These are phyloP conservation scores for Solanum pennellii DNA, from an alignment of 257 asterid species.

Conservation along the genomic window DNA sequence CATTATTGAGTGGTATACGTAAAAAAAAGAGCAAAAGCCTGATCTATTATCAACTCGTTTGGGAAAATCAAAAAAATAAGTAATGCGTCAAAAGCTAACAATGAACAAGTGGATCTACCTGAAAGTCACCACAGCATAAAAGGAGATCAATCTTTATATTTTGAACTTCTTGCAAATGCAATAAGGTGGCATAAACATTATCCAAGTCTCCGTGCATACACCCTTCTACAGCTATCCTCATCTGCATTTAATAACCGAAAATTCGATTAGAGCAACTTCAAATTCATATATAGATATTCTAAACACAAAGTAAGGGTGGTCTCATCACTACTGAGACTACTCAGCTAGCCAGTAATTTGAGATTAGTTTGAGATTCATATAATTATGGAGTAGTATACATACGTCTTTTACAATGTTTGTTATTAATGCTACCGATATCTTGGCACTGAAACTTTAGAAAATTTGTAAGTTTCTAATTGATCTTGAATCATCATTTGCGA, in stretches of 20 bases:
- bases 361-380: too few relatives aligned
- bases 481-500: too few relatives aligned
- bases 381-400: too few relatives aligned
- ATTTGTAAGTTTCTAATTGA: too few relatives aligned
- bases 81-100: background rate
- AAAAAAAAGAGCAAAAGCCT: background rate
- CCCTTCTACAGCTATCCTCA: slow-evolving; percentile 96
- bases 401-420: too few relatives aligned
- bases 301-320: background rate
- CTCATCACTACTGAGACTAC: background rate
- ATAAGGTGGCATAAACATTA: slow-evolving; percentile 65
- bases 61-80: background rate
- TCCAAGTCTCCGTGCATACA: slow-evolving; percentile 98
- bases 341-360: background rate
- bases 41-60: background rate
- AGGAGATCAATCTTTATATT: slow-evolving; percentile 73
- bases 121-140: slow-evolving; percentile 95
- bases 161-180: slow-evolving; percentile 69
- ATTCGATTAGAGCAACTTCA: background rate
- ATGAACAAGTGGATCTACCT: slow-evolving; percentile 30
- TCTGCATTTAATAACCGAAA: slow-evolving; percentile 14
- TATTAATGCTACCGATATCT: too few relatives aligned
- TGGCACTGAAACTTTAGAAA: too few relatives aligned
- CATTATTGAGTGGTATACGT: background rate
- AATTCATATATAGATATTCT: background rate